Evolutionary conservation across 306 rosid species (phyloP), one percentile per base, ranked within the genome.

Genomic region (Fragaria nilgerrensis): DNA sequence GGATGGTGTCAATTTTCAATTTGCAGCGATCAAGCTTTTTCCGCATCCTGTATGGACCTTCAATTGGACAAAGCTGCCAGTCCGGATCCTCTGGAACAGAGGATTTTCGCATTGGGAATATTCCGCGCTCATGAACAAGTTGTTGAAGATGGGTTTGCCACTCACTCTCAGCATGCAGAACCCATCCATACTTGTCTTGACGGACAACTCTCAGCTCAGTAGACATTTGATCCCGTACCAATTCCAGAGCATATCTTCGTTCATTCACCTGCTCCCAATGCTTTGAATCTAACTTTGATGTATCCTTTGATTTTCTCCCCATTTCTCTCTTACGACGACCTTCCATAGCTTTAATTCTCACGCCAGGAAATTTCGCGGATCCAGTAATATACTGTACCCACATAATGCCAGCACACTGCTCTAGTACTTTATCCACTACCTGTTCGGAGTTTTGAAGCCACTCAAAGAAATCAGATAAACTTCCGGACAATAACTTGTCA

Each of bases 121-220:
- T 93, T 74, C 99, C 97, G 1, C 99, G 91, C 81, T 96, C 98
- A 81, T 93, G 99, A 68, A 96, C 92, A 84, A 96, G 99, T 79
- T 96, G 90, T 79, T 96, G 97, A 32, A 96, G 94, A 91, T 89
- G 97, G 78, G 89, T 87, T 82, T 91, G 93, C 99, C 99, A 96
- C 88, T 90, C 97, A 64, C 99, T 96, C 91, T 96, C 99, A 65
- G 99, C 99, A 86, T 96, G 99, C 70, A 96, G 90, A 91, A 96
- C 90, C 99, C 99, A 96, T 47, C 99, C 99, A 80, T 96, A 96
- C 84, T 96, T 96, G 83, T 96, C 98, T 78, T 96, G 99, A 85
- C 99, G 92, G 68, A 96, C 97, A 82, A 96, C 97, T 87, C 98
- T 93, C 84, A 96, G 85, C 87, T 89, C 99, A 7, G 99, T 90